phyloP scores from a whole-genome alignment of 1,139 yeast genomes.

The Yamadazyma siamensis region DNA sequence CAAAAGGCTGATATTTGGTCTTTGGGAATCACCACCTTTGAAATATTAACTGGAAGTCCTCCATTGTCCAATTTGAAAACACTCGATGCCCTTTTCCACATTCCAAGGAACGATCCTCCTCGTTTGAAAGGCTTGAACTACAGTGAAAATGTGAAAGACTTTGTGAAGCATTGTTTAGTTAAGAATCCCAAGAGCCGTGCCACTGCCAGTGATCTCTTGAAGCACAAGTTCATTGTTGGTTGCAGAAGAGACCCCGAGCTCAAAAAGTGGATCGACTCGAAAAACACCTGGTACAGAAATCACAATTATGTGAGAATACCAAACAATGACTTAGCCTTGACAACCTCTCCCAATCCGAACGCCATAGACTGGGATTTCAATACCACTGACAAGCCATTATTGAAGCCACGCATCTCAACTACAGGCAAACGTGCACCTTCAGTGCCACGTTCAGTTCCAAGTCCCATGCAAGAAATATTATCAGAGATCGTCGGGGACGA shows the following conservation, averaged over 20 bases:
- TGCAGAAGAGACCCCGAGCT: constrained; percentile 10
- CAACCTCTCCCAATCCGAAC: constrained; percentile 4
- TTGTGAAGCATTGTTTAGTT: constrained; percentile 55
- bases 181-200: constrained; percentile 58
- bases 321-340: constrained; percentile 2
- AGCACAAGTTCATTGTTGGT: constrained; percentile 41
- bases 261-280: constrained; percentile 11
- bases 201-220: constrained; percentile 40
- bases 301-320: constrained; percentile 9
- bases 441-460: too few species aligned
- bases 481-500: too few species aligned
- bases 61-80: constrained; percentile 80
- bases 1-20: constrained; percentile 90
- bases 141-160: constrained; percentile 53
- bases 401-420: background rate
- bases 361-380: constrained; percentile 21
- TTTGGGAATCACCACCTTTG: constrained; percentile 77
- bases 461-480: too few species aligned
- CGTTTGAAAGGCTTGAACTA: constrained; percentile 41
- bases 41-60: constrained; percentile 68
- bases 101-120: constrained; percentile 72
- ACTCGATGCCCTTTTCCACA: constrained; percentile 64
- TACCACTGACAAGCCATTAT: constrained; percentile 10
- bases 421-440: too few species aligned
- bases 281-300: constrained; percentile 21